Conservation (phyloP, 2,329 filamentous ascomycete species). For the Dothideomycetes sp. region DNA sequence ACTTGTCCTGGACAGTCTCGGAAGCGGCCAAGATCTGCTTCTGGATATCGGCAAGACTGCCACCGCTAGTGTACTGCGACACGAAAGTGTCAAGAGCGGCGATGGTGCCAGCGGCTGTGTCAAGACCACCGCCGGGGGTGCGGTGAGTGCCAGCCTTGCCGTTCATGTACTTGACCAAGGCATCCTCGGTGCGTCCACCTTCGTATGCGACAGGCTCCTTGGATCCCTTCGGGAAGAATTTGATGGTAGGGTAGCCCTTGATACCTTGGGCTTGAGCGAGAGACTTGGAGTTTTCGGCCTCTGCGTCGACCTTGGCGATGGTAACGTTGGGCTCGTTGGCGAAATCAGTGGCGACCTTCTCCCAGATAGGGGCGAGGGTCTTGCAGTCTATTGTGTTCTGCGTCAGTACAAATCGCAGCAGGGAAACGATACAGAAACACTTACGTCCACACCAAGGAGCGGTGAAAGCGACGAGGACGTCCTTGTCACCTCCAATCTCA, state of each 20-base stretch:
- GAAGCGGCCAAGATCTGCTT: slow-evolving; percentile 65
- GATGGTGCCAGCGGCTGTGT: slow-evolving; percentile 72
- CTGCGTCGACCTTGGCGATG: slow-evolving; percentile 92
- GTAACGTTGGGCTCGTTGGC: slow-evolving; percentile 66
- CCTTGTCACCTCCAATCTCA: slow-evolving; percentile 72
- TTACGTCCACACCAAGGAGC: slow-evolving; percentile 97
- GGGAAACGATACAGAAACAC: slow-evolving; percentile 34
- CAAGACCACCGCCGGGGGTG: slow-evolving; percentile 67
- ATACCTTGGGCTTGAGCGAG: slow-evolving; percentile 69
- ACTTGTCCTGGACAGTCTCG: slow-evolving; percentile 62
- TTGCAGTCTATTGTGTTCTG: slow-evolving; percentile 71
- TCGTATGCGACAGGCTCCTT: slow-evolving; percentile 62
- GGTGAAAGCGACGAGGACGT: slow-evolving; percentile 92
- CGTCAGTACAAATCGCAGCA: slow-evolving; percentile 7
- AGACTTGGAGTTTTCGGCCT: slow-evolving; percentile 74
- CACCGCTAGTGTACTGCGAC: slow-evolving; percentile 57
- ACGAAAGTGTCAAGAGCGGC: slow-evolving; percentile 68
- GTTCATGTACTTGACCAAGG: slow-evolving; percentile 76
- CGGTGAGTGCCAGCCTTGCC: slow-evolving; percentile 82
- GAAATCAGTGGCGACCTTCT: slow-evolving; percentile 76
- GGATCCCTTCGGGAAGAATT: slow-evolving; percentile 86
- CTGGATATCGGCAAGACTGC: slow-evolving; percentile 54
- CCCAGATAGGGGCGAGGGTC: slow-evolving; percentile 80
- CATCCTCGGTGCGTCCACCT: slow-evolving; percentile 66
- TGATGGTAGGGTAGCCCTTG: slow-evolving; percentile 88